A percentile compares a stretch with the other conserved stretches of the same genome.
phyloP scores from a whole-genome alignment of 208 protist genomes.

The Acanthamoeba lenticulata region DNA sequence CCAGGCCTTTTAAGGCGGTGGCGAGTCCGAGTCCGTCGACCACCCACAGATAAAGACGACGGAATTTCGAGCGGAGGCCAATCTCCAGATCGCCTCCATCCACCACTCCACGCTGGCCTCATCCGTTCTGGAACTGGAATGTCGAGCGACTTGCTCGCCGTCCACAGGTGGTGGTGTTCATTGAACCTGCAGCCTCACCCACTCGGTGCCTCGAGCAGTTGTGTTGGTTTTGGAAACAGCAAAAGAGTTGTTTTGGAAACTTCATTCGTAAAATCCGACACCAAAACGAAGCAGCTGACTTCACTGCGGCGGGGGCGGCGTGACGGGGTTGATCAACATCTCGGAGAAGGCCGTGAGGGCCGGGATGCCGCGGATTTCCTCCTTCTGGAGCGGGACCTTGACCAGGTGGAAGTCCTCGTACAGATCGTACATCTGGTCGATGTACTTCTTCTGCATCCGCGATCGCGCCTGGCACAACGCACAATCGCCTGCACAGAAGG shows the following conservation, averaged over 20 bases:
- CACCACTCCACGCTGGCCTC: too few relatives aligned
- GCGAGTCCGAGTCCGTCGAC: too few relatives aligned
- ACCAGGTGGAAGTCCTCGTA: constrained; percentile 97
- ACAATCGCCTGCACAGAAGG: constrained; percentile 83
- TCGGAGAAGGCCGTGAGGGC: constrained; percentile 65
- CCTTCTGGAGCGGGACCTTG: constrained; percentile 92
- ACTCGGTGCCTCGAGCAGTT: too few relatives aligned
- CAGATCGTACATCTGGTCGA: constrained; percentile 94
- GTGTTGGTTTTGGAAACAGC: background rate
- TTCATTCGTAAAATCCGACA: too few relatives aligned
- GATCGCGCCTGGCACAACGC: constrained; percentile 91
- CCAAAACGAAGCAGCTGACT: background rate
- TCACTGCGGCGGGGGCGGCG: background rate
- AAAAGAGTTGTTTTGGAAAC: background rate
- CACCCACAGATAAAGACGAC: background rate
- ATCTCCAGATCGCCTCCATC: background rate
- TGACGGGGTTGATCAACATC: constrained; percentile 31
- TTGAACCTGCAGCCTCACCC: too few relatives aligned
- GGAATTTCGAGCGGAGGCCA: background rate
- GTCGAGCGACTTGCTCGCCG: too few relatives aligned
- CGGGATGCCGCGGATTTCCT: constrained; percentile 91
- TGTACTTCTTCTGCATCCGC: constrained; percentile 95
- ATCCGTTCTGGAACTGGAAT: too few relatives aligned
- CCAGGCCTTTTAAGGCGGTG: background rate
- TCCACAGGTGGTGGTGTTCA: too few relatives aligned